Conservation (phyloP, 2,329 filamentous ascomycete species). For the Trichoderma cornu-damae region DNA sequence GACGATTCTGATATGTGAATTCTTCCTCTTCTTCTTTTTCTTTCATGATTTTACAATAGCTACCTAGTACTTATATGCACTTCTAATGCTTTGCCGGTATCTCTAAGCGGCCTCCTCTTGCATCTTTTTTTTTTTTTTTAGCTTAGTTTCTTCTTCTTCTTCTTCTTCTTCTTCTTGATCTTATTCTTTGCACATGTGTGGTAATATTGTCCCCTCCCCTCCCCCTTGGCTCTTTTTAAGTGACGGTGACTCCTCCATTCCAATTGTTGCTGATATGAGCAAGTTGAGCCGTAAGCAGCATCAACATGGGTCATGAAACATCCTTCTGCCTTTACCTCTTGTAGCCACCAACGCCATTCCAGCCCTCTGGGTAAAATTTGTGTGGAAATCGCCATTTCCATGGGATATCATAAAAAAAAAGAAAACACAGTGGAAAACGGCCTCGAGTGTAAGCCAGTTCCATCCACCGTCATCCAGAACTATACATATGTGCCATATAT, state of each 20-base stretch:
- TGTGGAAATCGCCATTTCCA: slow-evolving; percentile 8
- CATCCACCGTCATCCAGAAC: not conserved
- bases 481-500: not conserved
- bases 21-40: not conserved
- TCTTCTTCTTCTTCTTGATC: too few species aligned
- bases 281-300: not conserved
- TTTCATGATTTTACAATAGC: not conserved
- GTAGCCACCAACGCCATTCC: slow-evolving; percentile 4
- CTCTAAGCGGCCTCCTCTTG: not conserved
- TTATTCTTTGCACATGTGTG: too few species aligned
- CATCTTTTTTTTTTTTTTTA: not conserved
- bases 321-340: not conserved
- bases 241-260: not conserved
- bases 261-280: not conserved
- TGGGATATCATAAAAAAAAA: slow-evolving; percentile 18
- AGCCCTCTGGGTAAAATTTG: not conserved
- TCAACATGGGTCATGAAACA: not conserved
- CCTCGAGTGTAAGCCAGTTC: not conserved
- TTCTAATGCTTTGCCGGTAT: not conserved
- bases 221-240: too few species aligned
- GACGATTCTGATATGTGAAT: slow-evolving; percentile 50
- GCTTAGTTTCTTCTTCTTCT: too few species aligned
- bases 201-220: not conserved
- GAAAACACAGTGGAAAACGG: not conserved
- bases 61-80: not conserved